A percentile compares a stretch with the other conserved stretches of the same genome.
Conservation (phyloP, 331 rosid species). For the Pyracantha coccinea region DNA sequence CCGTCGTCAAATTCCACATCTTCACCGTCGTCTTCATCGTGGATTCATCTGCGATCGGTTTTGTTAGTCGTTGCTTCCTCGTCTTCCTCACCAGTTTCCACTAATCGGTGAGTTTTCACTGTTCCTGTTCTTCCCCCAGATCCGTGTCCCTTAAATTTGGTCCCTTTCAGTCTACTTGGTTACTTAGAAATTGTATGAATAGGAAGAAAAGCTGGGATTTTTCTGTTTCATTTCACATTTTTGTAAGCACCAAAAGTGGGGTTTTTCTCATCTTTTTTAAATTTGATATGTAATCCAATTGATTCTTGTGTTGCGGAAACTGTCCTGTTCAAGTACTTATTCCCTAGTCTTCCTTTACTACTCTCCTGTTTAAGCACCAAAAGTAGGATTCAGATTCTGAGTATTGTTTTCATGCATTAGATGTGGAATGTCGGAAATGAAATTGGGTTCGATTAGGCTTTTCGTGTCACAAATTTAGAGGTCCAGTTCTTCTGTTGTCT, state of each 20-base stretch:
- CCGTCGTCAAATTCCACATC: slow-evolving; percentile 21
- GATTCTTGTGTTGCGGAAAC: background rate
- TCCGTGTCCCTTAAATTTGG: background rate
- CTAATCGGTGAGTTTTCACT: slow-evolving; percentile 77
- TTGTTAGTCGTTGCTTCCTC: slow-evolving; percentile 68
- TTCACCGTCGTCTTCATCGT: slow-evolving; percentile 69
- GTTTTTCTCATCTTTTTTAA: background rate
- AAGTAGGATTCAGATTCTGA: slow-evolving; percentile 6
- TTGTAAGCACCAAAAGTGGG: background rate
- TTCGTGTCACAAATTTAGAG: background rate
- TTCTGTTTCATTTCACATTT: background rate
- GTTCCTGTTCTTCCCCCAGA: slow-evolving; percentile 1
- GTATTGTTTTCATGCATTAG: background rate
- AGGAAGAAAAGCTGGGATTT: background rate
- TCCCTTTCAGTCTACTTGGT: background rate
- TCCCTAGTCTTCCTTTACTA: slow-evolving; percentile 20
- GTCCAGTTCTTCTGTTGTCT: background rate
- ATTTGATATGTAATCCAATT: slow-evolving; percentile 27
- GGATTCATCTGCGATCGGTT: slow-evolving; percentile 95
- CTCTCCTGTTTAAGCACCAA: too few relatives aligned
- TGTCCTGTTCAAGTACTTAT: slow-evolving; percentile 5
- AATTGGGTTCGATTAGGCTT: background rate
- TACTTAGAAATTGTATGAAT: background rate
- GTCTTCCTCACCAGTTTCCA: slow-evolving; percentile 63
- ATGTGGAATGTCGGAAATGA: background rate